Conservation (phyloP, 2,329 filamentous ascomycete genomes). For the Cladophialophora psammophila region DNA sequence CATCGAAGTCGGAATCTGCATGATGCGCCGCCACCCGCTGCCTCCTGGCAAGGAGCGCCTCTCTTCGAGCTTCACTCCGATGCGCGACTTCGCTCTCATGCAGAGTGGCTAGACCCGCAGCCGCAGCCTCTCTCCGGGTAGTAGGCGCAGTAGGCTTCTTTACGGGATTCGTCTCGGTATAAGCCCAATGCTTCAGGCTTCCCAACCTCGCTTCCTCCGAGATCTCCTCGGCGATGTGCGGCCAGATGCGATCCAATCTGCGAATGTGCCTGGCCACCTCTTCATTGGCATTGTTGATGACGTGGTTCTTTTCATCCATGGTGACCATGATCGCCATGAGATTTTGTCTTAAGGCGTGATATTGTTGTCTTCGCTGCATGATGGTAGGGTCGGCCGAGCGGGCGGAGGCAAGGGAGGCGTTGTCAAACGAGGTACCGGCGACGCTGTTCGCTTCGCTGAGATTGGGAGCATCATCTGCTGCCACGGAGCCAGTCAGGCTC, state of each 20-base stretch:
- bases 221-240: constrained; percentile 85
- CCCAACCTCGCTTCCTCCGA: constrained; percentile 94
- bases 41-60: constrained; percentile 70
- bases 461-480: constrained; percentile 29
- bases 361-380: constrained; percentile 67
- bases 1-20: constrained; percentile 81
- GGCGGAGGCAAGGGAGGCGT: constrained; percentile 35
- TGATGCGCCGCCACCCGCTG: constrained; percentile 60
- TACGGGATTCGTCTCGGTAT: constrained; percentile 78
- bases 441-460: constrained; percentile 37
- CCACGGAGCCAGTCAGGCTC: constrained; percentile 26
- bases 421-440: constrained; percentile 34
- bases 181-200: constrained; percentile 93
- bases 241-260: constrained; percentile 86
- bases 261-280: constrained; percentile 83
- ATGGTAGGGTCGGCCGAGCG: constrained; percentile 30
- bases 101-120: constrained; percentile 58
- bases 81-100: constrained; percentile 84
- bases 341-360: constrained; percentile 77
- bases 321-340: constrained; percentile 87
- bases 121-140: constrained; percentile 68
- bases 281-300: constrained; percentile 90
- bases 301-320: constrained; percentile 96
- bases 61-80: constrained; percentile 83
- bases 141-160: constrained; percentile 60